These are phyloP conservation scores for Aeminium ludgeri DNA, from an alignment of 495 filamentous ascomycete species.

Conservation along the genomic window DNA sequence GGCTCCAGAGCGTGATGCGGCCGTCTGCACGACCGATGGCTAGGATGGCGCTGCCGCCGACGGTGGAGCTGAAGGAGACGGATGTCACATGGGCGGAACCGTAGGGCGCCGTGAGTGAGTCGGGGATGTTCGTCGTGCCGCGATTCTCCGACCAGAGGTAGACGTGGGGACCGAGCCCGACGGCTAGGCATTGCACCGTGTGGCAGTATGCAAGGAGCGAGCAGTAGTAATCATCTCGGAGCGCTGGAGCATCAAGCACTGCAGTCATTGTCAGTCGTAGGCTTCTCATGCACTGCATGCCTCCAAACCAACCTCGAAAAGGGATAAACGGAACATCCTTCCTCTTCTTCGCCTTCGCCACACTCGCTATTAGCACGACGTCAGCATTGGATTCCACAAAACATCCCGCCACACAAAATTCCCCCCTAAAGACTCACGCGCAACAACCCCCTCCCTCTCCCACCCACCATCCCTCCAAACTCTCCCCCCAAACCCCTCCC, in stretches of 20 bases:
- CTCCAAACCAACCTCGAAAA: conserved; percentile 45
- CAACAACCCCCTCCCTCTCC: conserved; percentile 33
- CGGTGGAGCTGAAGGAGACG: conserved; percentile 68
- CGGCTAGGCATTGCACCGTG: conserved; percentile 57
- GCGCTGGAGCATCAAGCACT: conserved; percentile 72
- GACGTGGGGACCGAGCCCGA: conserved; percentile 64
- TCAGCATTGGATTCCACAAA: neutral
- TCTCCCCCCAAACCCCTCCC: conserved; percentile 5
- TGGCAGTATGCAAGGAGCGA: conserved; percentile 73
- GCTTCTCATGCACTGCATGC: neutral
- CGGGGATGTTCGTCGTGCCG: conserved; percentile 33
- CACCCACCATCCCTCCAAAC: conserved; percentile 25
- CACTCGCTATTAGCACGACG: conserved; percentile 1
- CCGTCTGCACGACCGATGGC: conserved; percentile 69
- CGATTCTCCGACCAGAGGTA: conserved; percentile 76
- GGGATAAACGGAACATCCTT: conserved; percentile 45
- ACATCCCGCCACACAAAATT: conserved; percentile 4
- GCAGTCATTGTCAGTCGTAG: neutral
- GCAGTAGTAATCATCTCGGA: conserved; percentile 93
- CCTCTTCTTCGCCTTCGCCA: conserved; percentile 7
- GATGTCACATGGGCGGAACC: conserved; percentile 50
- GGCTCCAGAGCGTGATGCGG: conserved; percentile 43
- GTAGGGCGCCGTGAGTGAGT: conserved; percentile 20
- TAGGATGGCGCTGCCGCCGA: conserved; percentile 63
- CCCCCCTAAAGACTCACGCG: no score